Evolutionary conservation across 768 basidiomycete genomes (phyloP).

Genomic region (Mycena rebaudengoi): DNA sequence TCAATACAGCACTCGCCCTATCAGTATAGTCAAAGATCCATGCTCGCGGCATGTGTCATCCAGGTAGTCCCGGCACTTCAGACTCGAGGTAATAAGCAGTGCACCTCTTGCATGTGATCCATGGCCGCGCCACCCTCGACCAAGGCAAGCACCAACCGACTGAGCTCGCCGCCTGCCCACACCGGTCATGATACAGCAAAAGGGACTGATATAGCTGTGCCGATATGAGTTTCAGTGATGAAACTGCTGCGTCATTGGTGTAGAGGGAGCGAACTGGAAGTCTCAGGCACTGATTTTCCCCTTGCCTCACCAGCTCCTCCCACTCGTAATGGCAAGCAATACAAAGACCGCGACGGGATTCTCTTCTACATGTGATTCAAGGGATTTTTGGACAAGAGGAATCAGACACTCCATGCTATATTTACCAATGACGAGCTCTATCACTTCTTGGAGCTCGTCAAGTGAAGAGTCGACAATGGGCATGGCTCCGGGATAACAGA

Average conservation of each 20-base stretch:
- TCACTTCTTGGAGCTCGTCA: not conserved
- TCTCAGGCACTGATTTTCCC: not conserved
- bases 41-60: not conserved
- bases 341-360: not conserved
- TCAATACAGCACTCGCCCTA: not conserved
- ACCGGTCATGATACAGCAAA: not conserved
- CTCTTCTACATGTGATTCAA: not conserved
- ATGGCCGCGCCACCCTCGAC: not conserved
- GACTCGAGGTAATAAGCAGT: not conserved
- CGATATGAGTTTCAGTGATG: not conserved
- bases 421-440: not conserved
- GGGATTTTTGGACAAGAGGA: not conserved
- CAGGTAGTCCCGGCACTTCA: not conserved
- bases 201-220: not conserved
- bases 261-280: not conserved
- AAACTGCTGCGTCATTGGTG: not conserved
- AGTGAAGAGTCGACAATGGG: not conserved
- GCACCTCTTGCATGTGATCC: not conserved
- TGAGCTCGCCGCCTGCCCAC: not conserved
- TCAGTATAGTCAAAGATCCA: constrained; percentile 4
- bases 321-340: not conserved
- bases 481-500: not conserved
- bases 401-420: not conserved
- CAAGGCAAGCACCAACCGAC: not conserved
- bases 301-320: not conserved